Base-by-base conservation (phyloP, 1,284 basidiomycete species). In the Cryptococcus jaspeensis region DNA sequence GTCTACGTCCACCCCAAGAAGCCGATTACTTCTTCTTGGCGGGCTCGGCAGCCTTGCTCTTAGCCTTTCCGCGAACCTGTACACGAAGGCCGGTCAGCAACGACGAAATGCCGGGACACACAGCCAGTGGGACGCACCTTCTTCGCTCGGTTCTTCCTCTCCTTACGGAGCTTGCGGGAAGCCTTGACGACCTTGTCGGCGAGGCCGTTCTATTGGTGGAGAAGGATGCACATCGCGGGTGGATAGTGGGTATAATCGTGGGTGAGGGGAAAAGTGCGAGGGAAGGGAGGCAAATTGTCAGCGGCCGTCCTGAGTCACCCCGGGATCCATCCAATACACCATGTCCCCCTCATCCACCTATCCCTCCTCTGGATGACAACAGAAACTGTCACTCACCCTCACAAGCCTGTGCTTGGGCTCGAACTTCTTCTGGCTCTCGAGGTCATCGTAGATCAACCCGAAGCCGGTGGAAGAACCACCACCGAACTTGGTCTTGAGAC, bases 81-180 rank as follows among this genome's bases (percentile, higher is more conserved):
- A 40, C n/a, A 28, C 37, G 23, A 51, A 35, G 49, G 62, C 20
- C 62, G 44, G 49, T 45, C 52, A 53, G 22, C 43, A 52, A 53
- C 23, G 41, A 69, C 56, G 35, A 23, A 62, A 57, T 49, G 38
- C 20, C 40, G 56, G 12, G 43, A 52, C 25, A 39, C 15, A 52
- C 25, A 39, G 13, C 48, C 55, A 5, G 28, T 4, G 4, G 28
- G 36, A 72, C 80, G 18, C 56, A 90, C 92, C 88, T 96, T 96
- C 88, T 97, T 97, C 64, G 89, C 85, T 79, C 96, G 88, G 84
- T 99, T 99, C 87, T 99, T 99, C 74, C 96, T 87, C 85, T 99
- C 96, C 84, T 99, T 98, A 81, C 96, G 88, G 80, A 99, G 87
- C 81, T 99, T 99, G 75, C 96, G 90, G 70, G 91, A 93, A 60